Evolutionary conservation across 768 basidiomycete species (phyloP), one percentile per base, ranked within the genome.

Genomic region (Amanita rimosa): DNA sequence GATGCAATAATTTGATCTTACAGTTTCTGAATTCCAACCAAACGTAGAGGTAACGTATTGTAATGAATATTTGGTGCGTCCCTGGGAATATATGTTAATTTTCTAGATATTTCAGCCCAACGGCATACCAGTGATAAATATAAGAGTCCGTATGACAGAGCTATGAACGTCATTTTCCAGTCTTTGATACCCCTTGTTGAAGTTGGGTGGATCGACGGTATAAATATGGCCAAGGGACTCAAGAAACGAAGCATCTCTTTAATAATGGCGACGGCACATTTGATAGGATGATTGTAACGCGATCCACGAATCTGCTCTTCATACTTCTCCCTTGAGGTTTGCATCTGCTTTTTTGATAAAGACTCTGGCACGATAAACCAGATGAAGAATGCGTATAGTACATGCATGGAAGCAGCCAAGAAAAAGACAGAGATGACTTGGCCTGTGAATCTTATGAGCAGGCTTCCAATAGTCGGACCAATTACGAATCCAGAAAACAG

Each of bases 311-410:
- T 48, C 31, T 68, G 65, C 19, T 64, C 65, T 8, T 57, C 53
- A 50, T 78, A 65, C 47, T 64, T 65, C 4, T 48, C 52, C 36
- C 61, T 63, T 2, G 73, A 66, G 13, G 58, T 54, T 50, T 62
- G 62, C 75, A 73, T 79, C 45, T 76, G 67, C 0, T 61, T 65
- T 31, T 62, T 57, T 8, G 82, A 75, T 1, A 92, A 70, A 0
- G 89, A 88, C 62, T 96, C 91, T 0, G 92, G 92, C 42, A 94
- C 58, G 52, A 88, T 22, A 50, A 82, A 63, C 62, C 78, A 73
- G 22, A 78, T 57, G 41, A 80, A 54, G 36, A 72, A 42, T 1
- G 73, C 61, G 54, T 76, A 79, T 39, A 78, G 6, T 19, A 70
- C 19, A 53, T 85, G 81, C 6, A 79, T 51, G 7, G 58, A 53